Percentiles rank a stretch among this genome's conserved stretches.
These are phyloP conservation scores for Penicillium robsamsonii DNA, from an alignment of 495 filamentous ascomycete genomes.

Conservation along the genomic window DNA sequence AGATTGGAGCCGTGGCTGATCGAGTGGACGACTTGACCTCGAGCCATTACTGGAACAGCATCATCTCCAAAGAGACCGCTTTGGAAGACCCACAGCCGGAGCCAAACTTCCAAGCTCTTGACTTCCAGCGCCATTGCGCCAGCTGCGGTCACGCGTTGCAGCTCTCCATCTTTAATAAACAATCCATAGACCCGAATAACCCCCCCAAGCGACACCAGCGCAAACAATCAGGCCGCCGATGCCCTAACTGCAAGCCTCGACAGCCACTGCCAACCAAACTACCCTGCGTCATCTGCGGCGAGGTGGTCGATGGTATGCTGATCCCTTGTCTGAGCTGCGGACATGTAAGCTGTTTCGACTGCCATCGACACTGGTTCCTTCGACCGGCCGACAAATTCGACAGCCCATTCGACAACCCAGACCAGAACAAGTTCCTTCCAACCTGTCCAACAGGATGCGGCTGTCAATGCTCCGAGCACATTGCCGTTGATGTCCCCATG, in stretches of 20 bases:
- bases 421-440: slow-evolving; percentile 20
- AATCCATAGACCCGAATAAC: slow-evolving; percentile 18
- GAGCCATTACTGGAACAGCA: slow-evolving; percentile 26
- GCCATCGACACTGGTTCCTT: slow-evolving; percentile 44
- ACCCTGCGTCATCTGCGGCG: slow-evolving; percentile 48
- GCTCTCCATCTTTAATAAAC: slow-evolving; percentile 39
- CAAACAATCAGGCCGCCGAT: slow-evolving; percentile 22
- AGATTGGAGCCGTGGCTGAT: slow-evolving; percentile 52
- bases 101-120: slow-evolving; percentile 29
- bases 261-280: slow-evolving; percentile 40
- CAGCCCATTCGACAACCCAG: slow-evolving; percentile 6
- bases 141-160: slow-evolving; percentile 43
- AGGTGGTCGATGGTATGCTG: slow-evolving; percentile 48
- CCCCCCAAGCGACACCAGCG: slow-evolving; percentile 22
- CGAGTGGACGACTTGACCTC: slow-evolving; percentile 15
- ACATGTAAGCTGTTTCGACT: slow-evolving; percentile 51
- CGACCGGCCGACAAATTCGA: slow-evolving; percentile 16
- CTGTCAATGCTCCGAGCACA: slow-evolving; percentile 48
- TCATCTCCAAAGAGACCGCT: slow-evolving; percentile 23
- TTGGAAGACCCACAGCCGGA: slow-evolving; percentile 19
- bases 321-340: slow-evolving; percentile 53
- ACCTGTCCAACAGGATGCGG: slow-evolving; percentile 51
- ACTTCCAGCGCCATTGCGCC: slow-evolving; percentile 46
- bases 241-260: slow-evolving; percentile 39
- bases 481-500: slow-evolving; percentile 30